phyloP scores from a whole-genome alignment of 1,139 yeast genomes.

The Sugiyamaella sp. region DNA sequence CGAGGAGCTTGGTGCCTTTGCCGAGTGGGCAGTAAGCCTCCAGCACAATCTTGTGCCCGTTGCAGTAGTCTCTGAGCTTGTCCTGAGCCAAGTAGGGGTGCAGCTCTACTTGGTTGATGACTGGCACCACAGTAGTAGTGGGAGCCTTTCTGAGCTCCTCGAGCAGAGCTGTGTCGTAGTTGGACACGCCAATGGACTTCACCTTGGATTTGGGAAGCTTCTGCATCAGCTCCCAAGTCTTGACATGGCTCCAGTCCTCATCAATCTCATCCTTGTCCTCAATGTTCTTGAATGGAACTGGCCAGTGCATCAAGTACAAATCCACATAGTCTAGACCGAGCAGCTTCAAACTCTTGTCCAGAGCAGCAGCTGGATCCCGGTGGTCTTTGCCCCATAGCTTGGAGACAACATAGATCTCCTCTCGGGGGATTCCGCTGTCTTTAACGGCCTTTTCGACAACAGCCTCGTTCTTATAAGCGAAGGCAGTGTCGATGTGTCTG shows the following conservation, averaged over 20 bases:
- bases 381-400: constrained; percentile 55
- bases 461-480: constrained; percentile 62
- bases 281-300: constrained; percentile 49
- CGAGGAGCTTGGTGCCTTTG: constrained; percentile 34
- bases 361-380: constrained; percentile 56
- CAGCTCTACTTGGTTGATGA: constrained; percentile 62
- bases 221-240: constrained; percentile 74
- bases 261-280: constrained; percentile 46
- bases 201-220: constrained; percentile 56
- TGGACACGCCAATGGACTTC: constrained; percentile 76
- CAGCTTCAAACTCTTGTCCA: constrained; percentile 63
- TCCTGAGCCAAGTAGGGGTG: constrained; percentile 77
- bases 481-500: constrained; percentile 66
- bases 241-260: constrained; percentile 57
- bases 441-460: constrained; percentile 62
- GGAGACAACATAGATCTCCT: constrained; percentile 57
- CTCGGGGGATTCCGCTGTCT: constrained; percentile 52
- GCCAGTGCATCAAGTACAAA: constrained; percentile 87
- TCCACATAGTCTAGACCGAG: constrained; percentile 80
- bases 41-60: constrained; percentile 55
- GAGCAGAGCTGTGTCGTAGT: constrained; percentile 59
- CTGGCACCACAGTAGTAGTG: constrained; percentile 60
- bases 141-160: constrained; percentile 55
- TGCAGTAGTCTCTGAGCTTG: constrained; percentile 58
- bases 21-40: constrained; percentile 77